Percentiles rank a stretch among this genome's conserved stretches.
These are phyloP conservation scores for Heliamphora pulchella DNA, from an alignment of 179 eudicot species.

Conservation along the genomic window DNA sequence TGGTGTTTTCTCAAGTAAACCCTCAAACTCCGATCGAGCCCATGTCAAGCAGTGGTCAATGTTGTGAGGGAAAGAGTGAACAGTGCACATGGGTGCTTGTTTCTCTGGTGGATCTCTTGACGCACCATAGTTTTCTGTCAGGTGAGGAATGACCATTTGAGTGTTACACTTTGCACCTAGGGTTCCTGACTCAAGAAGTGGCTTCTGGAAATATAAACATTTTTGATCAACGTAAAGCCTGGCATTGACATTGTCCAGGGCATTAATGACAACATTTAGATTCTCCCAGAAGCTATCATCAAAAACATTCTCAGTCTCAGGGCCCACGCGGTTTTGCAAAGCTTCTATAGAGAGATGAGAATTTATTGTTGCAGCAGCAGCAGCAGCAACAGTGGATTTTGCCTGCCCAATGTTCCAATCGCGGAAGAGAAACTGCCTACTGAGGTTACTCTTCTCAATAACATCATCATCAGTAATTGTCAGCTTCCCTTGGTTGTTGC, in stretches of 20 bases:
- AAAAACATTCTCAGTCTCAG: slow-evolving; percentile 87
- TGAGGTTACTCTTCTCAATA: slow-evolving; percentile 89
- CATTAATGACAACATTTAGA: slow-evolving; percentile 57
- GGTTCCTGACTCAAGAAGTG: slow-evolving; percentile 93
- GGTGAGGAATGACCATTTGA: slow-evolving; percentile 93
- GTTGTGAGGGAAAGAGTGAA: slow-evolving; percentile 93
- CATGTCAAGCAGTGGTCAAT: slow-evolving; percentile 97
- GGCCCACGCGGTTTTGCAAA: slow-evolving; percentile 80
- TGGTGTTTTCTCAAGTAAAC: slow-evolving; percentile 86
- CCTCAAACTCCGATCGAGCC: slow-evolving; percentile 97
- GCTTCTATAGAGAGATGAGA: slow-evolving; percentile 56
- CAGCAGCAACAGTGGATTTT: slow-evolving; percentile 88
- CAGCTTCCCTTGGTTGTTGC: slow-evolving; percentile 55
- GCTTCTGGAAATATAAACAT: slow-evolving; percentile 90
- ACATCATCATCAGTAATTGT: slow-evolving; percentile 98
- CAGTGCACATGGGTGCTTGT: slow-evolving; percentile 98
- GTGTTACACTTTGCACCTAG: slow-evolving; percentile 92
- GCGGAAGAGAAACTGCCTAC: slow-evolving; percentile 90
- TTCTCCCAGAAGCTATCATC: slow-evolving; percentile 92
- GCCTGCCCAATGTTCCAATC: slow-evolving; percentile 98
- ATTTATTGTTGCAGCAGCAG: slow-evolving; percentile 71
- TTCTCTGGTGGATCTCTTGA: slow-evolving; percentile 98
- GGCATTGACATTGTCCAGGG: slow-evolving; percentile 85
- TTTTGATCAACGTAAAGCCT: slow-evolving; percentile 79
- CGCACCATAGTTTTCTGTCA: slow-evolving; percentile 95